These are phyloP conservation scores for Cystobasidium ongulense DNA, from an alignment of 768 basidiomycete species.

Conservation along the genomic window DNA sequence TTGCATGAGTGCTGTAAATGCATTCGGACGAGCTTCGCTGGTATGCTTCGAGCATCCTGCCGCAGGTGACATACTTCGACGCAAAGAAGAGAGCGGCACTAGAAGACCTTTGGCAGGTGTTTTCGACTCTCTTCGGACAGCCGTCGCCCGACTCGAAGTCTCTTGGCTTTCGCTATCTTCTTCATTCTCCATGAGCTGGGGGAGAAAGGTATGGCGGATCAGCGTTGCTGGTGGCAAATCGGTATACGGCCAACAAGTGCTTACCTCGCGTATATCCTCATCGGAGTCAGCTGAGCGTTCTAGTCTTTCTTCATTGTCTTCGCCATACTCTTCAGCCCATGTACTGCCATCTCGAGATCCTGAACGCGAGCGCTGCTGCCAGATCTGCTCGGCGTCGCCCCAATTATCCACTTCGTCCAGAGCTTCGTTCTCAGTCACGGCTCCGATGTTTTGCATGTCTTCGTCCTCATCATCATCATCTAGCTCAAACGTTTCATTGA, in stretches of 20 bases:
- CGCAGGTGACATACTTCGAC: constrained; percentile 11
- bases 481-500: neutral
- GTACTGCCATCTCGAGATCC: neutral
- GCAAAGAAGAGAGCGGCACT: constrained; percentile 6
- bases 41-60: neutral
- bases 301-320: neutral
- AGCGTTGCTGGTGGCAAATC: neutral
- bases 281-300: constrained; percentile 8
- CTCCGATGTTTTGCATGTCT: neutral
- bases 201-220: neutral
- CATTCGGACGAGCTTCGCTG: constrained; percentile 43
- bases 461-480: constrained; percentile 18
- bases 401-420: constrained; percentile 10
- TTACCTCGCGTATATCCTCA: constrained; percentile 26
- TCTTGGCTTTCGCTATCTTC: neutral
- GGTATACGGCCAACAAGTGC: neutral
- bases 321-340: neutral
- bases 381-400: constrained; percentile 3
- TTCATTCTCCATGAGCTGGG: constrained; percentile 8
- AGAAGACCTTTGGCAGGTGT: constrained; percentile 7
- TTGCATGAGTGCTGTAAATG: constrained; percentile 84
- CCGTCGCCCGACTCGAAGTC: neutral
- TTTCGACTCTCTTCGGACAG: neutral
- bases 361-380: constrained; percentile 5
- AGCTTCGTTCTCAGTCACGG: neutral